A percentile compares a stretch with the other conserved stretches of the same genome.
phyloP scores from a whole-genome alignment of 2,329 filamentous ascomycete species.

The Bimuria novae-zelandiae region DNA sequence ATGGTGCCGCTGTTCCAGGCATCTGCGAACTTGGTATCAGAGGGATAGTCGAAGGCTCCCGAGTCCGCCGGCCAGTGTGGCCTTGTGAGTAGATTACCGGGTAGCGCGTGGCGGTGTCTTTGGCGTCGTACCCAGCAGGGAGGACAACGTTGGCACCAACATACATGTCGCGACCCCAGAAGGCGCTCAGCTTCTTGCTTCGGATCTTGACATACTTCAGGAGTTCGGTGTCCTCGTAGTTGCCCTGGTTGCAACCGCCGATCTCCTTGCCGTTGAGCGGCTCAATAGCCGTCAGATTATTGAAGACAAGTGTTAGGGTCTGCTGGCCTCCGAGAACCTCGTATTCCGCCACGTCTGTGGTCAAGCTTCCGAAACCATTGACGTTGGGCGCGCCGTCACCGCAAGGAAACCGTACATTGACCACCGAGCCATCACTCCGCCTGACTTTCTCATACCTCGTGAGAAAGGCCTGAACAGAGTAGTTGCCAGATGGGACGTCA shows the following conservation, averaged over 20 bases:
- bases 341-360: constrained; percentile 29
- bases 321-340: constrained; percentile 34
- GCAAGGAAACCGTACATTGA: constrained; percentile 44
- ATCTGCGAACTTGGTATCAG: constrained; percentile 20
- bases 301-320: constrained; percentile 37
- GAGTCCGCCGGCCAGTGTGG: constrained; percentile 36
- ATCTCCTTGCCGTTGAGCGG: constrained; percentile 41
- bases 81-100: constrained; percentile 44
- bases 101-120: constrained; percentile 36
- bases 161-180: constrained; percentile 44
- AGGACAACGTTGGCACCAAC: constrained; percentile 46
- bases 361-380: constrained; percentile 38
- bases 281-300: constrained; percentile 28
- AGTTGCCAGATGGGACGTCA: constrained; percentile 37
- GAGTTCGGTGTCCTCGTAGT: constrained; percentile 40
- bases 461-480: constrained; percentile 44
- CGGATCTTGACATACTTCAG: constrained; percentile 47
- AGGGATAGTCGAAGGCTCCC: constrained; percentile 29
- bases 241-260: constrained; percentile 46
- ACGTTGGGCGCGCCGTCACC: constrained; percentile 41
- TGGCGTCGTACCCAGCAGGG: constrained; percentile 40
- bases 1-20: constrained; percentile 42
- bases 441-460: constrained; percentile 42
- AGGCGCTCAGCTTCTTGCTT: constrained; percentile 42
- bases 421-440: constrained; percentile 43